Evolutionary conservation across 2,329 filamentous ascomycete species (phyloP).

Genomic region (Colletotrichum lentis): DNA sequence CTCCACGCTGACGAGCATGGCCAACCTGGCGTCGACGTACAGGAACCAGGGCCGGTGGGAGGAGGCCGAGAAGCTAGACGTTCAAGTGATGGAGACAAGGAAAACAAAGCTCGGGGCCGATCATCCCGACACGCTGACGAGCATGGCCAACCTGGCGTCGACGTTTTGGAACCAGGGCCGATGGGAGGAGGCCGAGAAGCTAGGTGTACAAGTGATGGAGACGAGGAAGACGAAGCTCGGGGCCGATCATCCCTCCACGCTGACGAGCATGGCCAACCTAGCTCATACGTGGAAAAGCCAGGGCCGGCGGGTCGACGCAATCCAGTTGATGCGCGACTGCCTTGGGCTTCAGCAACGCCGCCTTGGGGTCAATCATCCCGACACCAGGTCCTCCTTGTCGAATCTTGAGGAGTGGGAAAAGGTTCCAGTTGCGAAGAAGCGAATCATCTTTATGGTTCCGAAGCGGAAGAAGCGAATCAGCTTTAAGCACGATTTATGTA

Average conservation of each 20-base stretch:
- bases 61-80: too few relatives aligned
- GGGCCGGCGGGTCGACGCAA: conserved; percentile 1
- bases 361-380: neutral
- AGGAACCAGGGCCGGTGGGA: too few relatives aligned
- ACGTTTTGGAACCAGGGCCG: too few relatives aligned
- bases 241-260: neutral
- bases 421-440: neutral
- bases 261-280: neutral
- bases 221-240: neutral
- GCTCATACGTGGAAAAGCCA: conserved; percentile 1
- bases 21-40: too few relatives aligned
- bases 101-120: too few relatives aligned
- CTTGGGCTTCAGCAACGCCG: neutral
- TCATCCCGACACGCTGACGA: too few relatives aligned
- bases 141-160: too few relatives aligned
- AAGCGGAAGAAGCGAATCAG: neutral
- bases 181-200: neutral
- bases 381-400: neutral
- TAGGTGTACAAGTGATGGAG: neutral
- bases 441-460: neutral
- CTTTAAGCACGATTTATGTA: neutral
- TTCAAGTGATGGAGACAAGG: too few relatives aligned
- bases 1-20: too few relatives aligned
- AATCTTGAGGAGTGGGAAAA: neutral
- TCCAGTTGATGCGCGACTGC: conserved; percentile 41